Conservation (phyloP, 345 rosid species). For the Corchorus capsularis region DNA sequence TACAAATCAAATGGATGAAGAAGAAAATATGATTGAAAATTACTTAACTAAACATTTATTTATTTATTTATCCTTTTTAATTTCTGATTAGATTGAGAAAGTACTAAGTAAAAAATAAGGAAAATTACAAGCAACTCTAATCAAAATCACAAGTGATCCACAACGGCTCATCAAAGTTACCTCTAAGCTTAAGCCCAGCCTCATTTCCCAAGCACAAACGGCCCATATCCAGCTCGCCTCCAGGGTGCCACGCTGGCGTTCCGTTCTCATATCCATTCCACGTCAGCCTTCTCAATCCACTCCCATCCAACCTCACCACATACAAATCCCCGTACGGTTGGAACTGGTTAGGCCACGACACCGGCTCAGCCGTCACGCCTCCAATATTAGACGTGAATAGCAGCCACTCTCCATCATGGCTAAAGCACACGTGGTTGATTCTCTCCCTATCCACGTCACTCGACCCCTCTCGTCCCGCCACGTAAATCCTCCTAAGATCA, state of each 20-base stretch:
- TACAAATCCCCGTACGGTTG: conserved; percentile 86
- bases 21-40: too few relatives aligned
- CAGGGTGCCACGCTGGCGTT: conserved; percentile 71
- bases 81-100: neutral
- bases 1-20: too few relatives aligned
- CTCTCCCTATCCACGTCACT: conserved; percentile 66
- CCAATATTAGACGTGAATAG: conserved; percentile 64
- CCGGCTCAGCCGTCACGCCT: conserved; percentile 75
- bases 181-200: conserved; percentile 49
- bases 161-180: conserved; percentile 64
- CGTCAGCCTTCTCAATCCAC: conserved; percentile 76
- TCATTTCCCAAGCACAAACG: conserved; percentile 31
- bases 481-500: conserved; percentile 52
- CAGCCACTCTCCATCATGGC: conserved; percentile 70
- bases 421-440: conserved; percentile 78
- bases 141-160: conserved; percentile 68
- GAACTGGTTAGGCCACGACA: conserved; percentile 76
- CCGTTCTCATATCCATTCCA: conserved; percentile 86
- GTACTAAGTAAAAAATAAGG: neutral
- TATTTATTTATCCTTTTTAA: too few relatives aligned
- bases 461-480: conserved; percentile 58
- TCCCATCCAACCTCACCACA: conserved; percentile 59
- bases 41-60: too few relatives aligned
- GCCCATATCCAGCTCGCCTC: conserved; percentile 33
- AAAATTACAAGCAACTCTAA: neutral